Evolutionary conservation across 352 stramenopile genomes (phyloP).

Genomic region (Phytophthora syringae): DNA sequence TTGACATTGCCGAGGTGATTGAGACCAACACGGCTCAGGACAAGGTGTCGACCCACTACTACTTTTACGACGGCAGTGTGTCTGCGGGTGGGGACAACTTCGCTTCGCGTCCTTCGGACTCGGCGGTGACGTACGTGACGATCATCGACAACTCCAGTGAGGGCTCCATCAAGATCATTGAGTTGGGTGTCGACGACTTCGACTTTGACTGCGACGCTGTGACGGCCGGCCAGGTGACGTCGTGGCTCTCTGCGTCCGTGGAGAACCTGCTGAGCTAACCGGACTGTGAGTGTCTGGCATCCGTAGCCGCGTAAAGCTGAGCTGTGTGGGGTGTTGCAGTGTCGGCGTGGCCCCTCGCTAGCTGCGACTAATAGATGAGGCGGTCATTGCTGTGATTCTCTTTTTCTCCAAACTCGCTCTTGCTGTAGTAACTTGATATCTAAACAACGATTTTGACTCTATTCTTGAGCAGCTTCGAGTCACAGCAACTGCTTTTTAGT

Average conservation of each 20-base stretch:
- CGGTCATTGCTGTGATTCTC: conserved; percentile 3
- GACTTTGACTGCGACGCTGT: conserved; percentile 48
- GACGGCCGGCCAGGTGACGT: conserved; percentile 34
- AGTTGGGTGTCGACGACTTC: conserved; percentile 53
- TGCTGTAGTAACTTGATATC: conserved; percentile 31
- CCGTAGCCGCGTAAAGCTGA: conserved; percentile 1
- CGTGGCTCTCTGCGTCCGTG: conserved; percentile 45
- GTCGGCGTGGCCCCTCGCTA: conserved; percentile 8
- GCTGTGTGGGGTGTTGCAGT: conserved; percentile 16
- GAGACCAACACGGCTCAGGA: conserved; percentile 60
- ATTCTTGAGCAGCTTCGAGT: neutral
- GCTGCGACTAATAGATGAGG: conserved; percentile 27
- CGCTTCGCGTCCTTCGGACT: conserved; percentile 38
- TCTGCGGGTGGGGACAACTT: conserved; percentile 61
- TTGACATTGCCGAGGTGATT: conserved; percentile 81
- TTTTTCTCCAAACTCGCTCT: conserved; percentile 4
- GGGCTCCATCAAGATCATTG: conserved; percentile 55
- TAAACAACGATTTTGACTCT: conserved; percentile 21
- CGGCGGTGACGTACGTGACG: conserved; percentile 52
- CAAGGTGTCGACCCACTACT: conserved; percentile 80
- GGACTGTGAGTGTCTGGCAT: neutral
- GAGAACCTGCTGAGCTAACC: conserved; percentile 43
- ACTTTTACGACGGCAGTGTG: conserved; percentile 72
- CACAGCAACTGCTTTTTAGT: conserved; percentile 1
- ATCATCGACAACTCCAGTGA: conserved; percentile 55